These are phyloP conservation scores for Coemansia sp. DNA, from an alignment of 192 early-diverging fungal species.

Conservation along the genomic window DNA sequence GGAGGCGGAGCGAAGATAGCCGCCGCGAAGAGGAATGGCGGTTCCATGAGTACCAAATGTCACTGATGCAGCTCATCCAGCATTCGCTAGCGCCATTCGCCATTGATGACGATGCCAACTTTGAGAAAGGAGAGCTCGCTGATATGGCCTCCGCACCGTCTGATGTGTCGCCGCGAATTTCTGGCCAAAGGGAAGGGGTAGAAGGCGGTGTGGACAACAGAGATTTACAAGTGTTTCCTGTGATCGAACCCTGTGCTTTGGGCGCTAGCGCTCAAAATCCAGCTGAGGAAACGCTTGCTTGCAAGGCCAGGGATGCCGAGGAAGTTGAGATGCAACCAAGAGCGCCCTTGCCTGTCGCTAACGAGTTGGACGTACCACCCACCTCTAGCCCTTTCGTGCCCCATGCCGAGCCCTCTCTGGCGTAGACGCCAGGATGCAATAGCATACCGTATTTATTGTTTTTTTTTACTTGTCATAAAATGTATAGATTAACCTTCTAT, in stretches of 20 bases:
- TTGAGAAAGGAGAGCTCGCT: not conserved
- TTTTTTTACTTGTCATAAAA: not conserved
- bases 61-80: constrained; percentile 34
- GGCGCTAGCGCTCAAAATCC: not conserved
- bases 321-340: constrained; percentile 11
- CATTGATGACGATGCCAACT: not conserved
- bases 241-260: not conserved
- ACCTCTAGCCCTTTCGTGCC: not conserved
- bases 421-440: not conserved
- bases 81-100: constrained; percentile 24
- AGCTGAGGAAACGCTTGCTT: not conserved
- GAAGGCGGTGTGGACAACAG: not conserved
- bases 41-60: constrained; percentile 54
- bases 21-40: constrained; percentile 45
- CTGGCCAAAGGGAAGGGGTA: not conserved
- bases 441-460: not conserved
- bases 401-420: not conserved
- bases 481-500: too few species aligned
- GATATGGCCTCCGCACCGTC: not conserved
- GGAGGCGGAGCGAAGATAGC: constrained; percentile 29
- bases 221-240: not conserved
- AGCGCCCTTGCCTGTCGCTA: not conserved
- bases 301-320: not conserved
- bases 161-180: not conserved
- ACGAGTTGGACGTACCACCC: not conserved